Conservation (phyloP, 2,329 filamentous ascomycete species). For the Sarocladium kiliense region DNA sequence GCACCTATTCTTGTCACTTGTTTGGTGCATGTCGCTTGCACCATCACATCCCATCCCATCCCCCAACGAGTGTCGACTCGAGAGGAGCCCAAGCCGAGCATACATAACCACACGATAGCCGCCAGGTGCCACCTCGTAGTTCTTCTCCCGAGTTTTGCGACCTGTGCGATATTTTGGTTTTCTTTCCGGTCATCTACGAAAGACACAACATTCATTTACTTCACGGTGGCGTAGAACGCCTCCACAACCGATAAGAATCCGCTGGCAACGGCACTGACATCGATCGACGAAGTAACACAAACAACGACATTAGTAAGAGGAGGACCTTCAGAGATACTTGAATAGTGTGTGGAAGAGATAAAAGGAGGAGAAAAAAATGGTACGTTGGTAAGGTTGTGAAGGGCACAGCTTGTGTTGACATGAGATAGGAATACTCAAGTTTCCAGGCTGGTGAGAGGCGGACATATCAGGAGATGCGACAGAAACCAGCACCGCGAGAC, state of each 20-base stretch:
- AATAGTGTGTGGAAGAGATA: too few species aligned
- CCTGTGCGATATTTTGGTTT: constrained; percentile 24
- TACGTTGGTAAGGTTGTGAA: constrained; percentile 15
- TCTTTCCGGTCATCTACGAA: constrained; percentile 15
- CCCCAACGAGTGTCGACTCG: not conserved
- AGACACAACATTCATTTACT: constrained; percentile 18
- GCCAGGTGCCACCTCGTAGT: constrained; percentile 31
- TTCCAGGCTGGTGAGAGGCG: constrained; percentile 29
- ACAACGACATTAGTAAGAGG: not conserved
- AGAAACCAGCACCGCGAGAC: constrained; percentile 46
- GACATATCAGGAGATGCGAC: constrained; percentile 45
- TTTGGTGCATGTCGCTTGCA: constrained; percentile 3
- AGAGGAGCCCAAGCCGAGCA: constrained; percentile 13
- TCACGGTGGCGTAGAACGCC: constrained; percentile 16
- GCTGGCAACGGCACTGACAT: constrained; percentile 33
- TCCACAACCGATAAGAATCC: constrained; percentile 19
- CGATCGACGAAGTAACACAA: not conserved
- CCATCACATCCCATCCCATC: constrained; percentile 9
- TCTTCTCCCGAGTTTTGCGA: constrained; percentile 36
- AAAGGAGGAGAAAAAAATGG: constrained; percentile 21
- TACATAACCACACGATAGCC: constrained; percentile 46
- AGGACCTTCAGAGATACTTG: not conserved
- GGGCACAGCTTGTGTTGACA: not conserved
- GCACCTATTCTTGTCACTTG: constrained; percentile 9
- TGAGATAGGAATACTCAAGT: constrained; percentile 29